phyloP scores from a whole-genome alignment of 1,139 yeast species.

The Kurtzmaniella quercitrusa region DNA sequence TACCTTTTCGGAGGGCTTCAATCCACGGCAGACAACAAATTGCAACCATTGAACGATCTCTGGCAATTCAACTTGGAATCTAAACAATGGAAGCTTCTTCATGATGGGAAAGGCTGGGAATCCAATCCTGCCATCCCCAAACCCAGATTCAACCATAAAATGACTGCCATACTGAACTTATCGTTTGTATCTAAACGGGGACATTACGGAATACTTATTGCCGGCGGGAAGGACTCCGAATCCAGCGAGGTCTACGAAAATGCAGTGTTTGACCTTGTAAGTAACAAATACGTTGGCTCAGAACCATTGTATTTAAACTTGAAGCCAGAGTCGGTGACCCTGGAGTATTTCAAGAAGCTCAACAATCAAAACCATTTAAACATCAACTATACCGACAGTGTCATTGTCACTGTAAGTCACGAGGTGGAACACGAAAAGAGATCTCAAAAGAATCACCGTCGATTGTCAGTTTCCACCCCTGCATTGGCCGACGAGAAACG shows the following conservation, averaged over 20 bases:
- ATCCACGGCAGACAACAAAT: conserved; percentile 15
- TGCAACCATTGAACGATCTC: conserved; percentile 54
- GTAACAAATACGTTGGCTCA: conserved; percentile 39
- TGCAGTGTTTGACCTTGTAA: conserved; percentile 51
- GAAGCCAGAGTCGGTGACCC: conserved; percentile 6
- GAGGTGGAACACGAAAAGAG: conserved; percentile 19
- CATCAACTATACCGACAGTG: conserved; percentile 30
- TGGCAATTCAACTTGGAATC: conserved; percentile 60
- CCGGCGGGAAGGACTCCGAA: conserved; percentile 54
- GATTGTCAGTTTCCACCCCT: neutral
- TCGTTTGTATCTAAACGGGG: conserved; percentile 38
- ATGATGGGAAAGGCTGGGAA: conserved; percentile 29
- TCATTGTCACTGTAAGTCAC: conserved; percentile 30
- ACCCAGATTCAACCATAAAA: conserved; percentile 51
- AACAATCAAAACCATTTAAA: conserved; percentile 20
- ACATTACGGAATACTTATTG: conserved; percentile 53
- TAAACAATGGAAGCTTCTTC: conserved; percentile 48
- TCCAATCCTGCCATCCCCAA: conserved; percentile 25
- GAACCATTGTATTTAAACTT: conserved; percentile 13
- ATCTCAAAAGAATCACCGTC: neutral
- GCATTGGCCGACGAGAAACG: neutral
- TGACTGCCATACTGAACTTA: conserved; percentile 41
- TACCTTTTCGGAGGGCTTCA: conserved; percentile 63
- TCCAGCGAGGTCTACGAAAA: conserved; percentile 40
- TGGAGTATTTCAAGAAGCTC: conserved; percentile 15